A percentile compares a stretch with the other conserved stretches of the same genome.
These are phyloP conservation scores for Boletus speciosus DNA, from an alignment of 768 basidiomycete genomes.

Conservation along the genomic window DNA sequence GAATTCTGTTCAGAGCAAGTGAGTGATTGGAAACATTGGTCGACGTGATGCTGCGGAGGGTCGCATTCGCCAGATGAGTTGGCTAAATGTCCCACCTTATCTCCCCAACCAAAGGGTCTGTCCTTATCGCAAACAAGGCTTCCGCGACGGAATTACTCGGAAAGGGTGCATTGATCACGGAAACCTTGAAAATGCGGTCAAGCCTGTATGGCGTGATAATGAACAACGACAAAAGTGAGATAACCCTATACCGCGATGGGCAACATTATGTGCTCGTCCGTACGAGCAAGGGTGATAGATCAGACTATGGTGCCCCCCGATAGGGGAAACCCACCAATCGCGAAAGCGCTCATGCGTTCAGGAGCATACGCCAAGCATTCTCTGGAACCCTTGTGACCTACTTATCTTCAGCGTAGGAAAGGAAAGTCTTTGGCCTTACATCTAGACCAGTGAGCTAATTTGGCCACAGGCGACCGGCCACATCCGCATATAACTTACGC, in stretches of 20 bases:
- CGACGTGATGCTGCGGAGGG: constrained; percentile 17
- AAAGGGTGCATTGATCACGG: background rate
- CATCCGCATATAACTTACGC: background rate
- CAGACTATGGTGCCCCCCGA: constrained; percentile 1
- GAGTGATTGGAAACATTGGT: constrained; percentile 2
- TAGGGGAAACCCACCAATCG: constrained; percentile 21
- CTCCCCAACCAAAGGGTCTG: constrained; percentile 14
- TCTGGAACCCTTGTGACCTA: constrained; percentile 7
- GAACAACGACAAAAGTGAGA: background rate
- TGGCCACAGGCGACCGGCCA: constrained; percentile 13
- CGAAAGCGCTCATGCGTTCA: constrained; percentile 17
- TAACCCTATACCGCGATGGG: constrained; percentile 2
- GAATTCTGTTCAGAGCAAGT: background rate
- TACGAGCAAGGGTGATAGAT: background rate
- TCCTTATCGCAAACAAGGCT: constrained; percentile 21
- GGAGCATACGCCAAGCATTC: constrained; percentile 7
- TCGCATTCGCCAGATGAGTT: constrained; percentile 1
- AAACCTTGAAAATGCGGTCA: background rate
- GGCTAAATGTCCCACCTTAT: constrained; percentile 13
- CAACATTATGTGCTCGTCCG: background rate
- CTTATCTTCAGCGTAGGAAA: constrained; percentile 5
- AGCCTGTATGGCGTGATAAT: background rate
- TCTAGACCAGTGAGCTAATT: constrained; percentile 13
- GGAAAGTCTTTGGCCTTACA: background rate
- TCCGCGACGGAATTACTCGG: background rate